Evolutionary conservation across 306 rosid species (phyloP).

Genomic region (Astragalus membranaceus): DNA sequence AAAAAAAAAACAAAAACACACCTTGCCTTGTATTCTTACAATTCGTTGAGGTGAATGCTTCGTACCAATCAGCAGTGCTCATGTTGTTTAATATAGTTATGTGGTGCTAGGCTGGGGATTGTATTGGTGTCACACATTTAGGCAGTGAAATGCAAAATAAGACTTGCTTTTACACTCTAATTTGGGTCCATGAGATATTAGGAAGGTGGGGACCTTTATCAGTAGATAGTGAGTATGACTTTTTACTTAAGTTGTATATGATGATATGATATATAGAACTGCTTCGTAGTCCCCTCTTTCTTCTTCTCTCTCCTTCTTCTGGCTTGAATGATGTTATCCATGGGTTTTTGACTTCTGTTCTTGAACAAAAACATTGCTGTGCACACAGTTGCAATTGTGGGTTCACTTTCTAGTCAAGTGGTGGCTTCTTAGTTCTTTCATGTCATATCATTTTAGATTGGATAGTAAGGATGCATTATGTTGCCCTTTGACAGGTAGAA

Average conservation of each 20-base stretch:
- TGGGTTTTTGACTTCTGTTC: neutral
- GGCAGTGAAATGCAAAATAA: neutral
- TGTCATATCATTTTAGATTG: neutral
- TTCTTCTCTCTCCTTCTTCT: neutral
- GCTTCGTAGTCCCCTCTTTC: neutral
- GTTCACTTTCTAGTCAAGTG: conserved; percentile 9
- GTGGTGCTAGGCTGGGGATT: neutral
- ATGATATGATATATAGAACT: neutral
- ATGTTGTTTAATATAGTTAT: neutral
- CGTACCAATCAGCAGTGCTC: too few species aligned
- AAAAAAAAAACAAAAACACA: too few species aligned
- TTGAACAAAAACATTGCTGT: neutral
- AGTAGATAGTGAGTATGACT: neutral
- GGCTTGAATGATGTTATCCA: neutral
- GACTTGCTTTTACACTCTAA: neutral
- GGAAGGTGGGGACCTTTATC: neutral
- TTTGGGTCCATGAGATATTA: conserved; percentile 1
- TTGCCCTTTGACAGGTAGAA: conserved; percentile 50
- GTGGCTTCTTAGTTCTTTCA: neutral
- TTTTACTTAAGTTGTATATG: neutral
- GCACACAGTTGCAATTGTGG: neutral
- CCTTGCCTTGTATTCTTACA: too few species aligned
- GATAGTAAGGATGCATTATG: conserved; percentile 15
- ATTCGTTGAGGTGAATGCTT: too few species aligned
- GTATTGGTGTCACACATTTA: neutral